Evolutionary conservation across 1,284 basidiomycete species (phyloP).

Genomic region (Cystobasidiaceae sp.): DNA sequence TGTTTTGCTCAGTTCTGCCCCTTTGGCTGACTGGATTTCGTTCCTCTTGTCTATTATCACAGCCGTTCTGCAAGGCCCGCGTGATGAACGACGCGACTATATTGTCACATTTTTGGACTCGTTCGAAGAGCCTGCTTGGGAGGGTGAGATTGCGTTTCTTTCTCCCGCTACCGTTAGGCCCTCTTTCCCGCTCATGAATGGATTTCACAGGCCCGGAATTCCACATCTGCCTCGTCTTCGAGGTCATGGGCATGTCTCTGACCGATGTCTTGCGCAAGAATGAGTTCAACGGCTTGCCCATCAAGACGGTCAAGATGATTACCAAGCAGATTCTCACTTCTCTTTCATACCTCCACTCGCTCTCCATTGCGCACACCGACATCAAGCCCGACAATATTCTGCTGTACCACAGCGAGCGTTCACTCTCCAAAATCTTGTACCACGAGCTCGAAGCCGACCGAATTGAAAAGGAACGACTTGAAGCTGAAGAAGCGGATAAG

Average conservation of each 20-base stretch:
- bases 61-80: slow-evolving; percentile 23
- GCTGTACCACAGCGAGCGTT: slow-evolving; percentile 10
- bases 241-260: slow-evolving; percentile 29
- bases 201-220: neutral
- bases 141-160: neutral
- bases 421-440: neutral
- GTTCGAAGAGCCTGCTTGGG: slow-evolving; percentile 10
- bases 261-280: slow-evolving; percentile 26
- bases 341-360: slow-evolving; percentile 26
- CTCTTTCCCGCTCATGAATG: neutral
- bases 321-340: slow-evolving; percentile 13
- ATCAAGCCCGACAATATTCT: slow-evolving; percentile 31
- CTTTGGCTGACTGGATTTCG: neutral
- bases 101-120: slow-evolving; percentile 19
- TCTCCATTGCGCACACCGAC: slow-evolving; percentile 19
- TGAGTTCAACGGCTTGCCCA: slow-evolving; percentile 20
- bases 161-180: neutral
- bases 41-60: neutral
- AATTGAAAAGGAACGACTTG: neutral
- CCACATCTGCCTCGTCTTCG: slow-evolving; percentile 30
- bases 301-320: slow-evolving; percentile 22
- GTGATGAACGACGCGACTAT: slow-evolving; percentile 12
- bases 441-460: neutral
- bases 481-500: neutral
- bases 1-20: neutral